Base-by-base conservation (phyloP, 2,329 filamentous ascomycete species). In the Chaetomium sp. region DNA sequence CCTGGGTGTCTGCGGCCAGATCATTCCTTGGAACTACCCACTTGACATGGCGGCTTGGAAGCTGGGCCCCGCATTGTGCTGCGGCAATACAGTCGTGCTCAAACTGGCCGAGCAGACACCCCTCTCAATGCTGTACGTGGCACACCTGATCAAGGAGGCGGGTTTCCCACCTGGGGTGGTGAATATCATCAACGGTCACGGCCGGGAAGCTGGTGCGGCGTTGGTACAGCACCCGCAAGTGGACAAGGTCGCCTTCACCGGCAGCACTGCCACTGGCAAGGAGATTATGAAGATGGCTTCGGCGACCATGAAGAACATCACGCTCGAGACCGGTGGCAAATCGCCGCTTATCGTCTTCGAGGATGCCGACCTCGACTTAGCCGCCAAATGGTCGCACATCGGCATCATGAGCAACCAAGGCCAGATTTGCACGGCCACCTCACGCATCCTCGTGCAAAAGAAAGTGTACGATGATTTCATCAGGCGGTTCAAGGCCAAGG, bases 21-120 rank as follows among this genome's bases (percentile, higher is more conserved):
- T 91, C 61, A 89, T 89, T 57, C 87, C 88, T 7, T 92, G 88
- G 86, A 92, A 92, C 69, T 89, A 87, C 62, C 88, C 89, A 1
- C 76, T 92, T 1, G 77, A 79, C 19, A 91, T 91, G 82, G 86
- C 86, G 12, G 84, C 83, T 5, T 88, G 86, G 85, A 90, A 90
- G 68, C 77, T 91, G 61, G 87, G 85, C 19, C 87, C 88, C 11
- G 82, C 82, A n/a, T 67, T 86, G 43, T 80, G 81, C 51, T 79
- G 80, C 59, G 83, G 83, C 56, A 86, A 86, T 70, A 82, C 81
- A 2, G 73, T 86, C 51, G 74, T 86, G 37, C 71, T 86, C 46
- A 86, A 86, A 73, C 76, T 81, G 36, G 80, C 81, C 45, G 83
- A 86, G 68, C 81, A 85, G 71, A 85, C 82, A 4, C 83, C 83